Evolutionary conservation across 495 filamentous ascomycete species (phyloP), one percentile per base, ranked within the genome.

Genomic region (Hypomontagnella submonticulosa): DNA sequence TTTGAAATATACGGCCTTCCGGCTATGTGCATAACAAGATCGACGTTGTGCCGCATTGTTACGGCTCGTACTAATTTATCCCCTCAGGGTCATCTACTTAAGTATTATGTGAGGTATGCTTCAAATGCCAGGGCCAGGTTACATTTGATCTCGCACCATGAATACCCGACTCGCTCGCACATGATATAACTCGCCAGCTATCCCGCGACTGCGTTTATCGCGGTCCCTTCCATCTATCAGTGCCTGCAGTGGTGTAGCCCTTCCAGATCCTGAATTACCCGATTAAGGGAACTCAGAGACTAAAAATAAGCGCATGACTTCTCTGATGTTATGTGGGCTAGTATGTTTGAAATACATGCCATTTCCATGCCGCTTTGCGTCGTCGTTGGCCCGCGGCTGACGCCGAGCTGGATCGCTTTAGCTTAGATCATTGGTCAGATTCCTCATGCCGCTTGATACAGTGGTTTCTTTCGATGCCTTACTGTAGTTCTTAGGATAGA

Each of bases 231-330:
- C 50, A 20, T 54, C 66, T 69, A 60, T 59, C 53, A 61, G 16
- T 59, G 11, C 18, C 23, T 58, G 20, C 27, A 55, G 43, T 57
- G 30, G 60, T 65, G 61, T 49, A 65, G 54, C 54, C 50, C 11
- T 51, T 27, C 43, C 38, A 54, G 48, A 43, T 48, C 32, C 34
- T 38, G 32, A 56, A 56, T 40, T n/a, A 15, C 20, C 59, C 59
- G 33, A 63, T 37, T 33, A 15, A 41, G 43, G 54, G 37, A 55
- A 16, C 9, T 48, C 42, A 27, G 23, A 27, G 23, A 27, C 50
- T 52, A 56, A 69, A 63, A 60, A 69, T 63, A 63, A 60, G 50
- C 60, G 55, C 66, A 59, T 59, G 60, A 57, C 55, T 55, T 58
- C 42, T 41, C 54, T 61, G 55, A 30, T 63, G 50, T 46, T 40